These are phyloP conservation scores for Claviceps sp. DNA, from an alignment of 2,329 filamentous ascomycete genomes.

Conservation along the genomic window DNA sequence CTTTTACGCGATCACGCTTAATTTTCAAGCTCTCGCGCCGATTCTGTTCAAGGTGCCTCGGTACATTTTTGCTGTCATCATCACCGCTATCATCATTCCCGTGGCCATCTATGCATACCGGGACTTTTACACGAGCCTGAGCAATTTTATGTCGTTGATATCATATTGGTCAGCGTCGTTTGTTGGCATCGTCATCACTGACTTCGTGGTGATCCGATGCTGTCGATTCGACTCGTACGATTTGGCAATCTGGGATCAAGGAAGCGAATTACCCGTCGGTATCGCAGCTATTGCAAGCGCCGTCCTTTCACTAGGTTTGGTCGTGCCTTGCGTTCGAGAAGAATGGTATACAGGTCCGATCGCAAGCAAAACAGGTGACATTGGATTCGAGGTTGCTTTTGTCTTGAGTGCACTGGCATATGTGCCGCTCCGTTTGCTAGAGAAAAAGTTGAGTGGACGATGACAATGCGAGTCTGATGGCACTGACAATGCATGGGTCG, in stretches of 20 bases:
- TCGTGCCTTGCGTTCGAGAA: constrained; percentile 47
- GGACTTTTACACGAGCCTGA: constrained; percentile 43
- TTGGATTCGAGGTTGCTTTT: constrained; percentile 53
- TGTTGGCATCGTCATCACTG: constrained; percentile 33
- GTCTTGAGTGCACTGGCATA: constrained; percentile 34
- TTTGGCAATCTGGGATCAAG: constrained; percentile 33
- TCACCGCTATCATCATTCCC: constrained; percentile 46
- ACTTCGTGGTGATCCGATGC: constrained; percentile 35
- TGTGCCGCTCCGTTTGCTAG: constrained; percentile 31
- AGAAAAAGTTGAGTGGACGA: constrained; percentile 20
- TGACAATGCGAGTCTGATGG: not conserved
- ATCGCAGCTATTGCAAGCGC: constrained; percentile 33
- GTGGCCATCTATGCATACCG: constrained; percentile 41
- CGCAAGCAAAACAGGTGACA: constrained; percentile 45
- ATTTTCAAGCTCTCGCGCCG: constrained; percentile 49
- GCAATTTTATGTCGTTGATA: constrained; percentile 43
- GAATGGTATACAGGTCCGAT: constrained; percentile 50
- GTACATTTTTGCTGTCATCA: constrained; percentile 41
- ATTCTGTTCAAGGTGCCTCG: constrained; percentile 42
- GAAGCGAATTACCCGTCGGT: constrained; percentile 29
- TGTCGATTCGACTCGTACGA: constrained; percentile 32
- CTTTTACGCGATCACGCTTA: constrained; percentile 49
- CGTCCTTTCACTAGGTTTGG: constrained; percentile 32
- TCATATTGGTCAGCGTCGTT: constrained; percentile 46
- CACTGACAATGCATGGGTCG: not conserved